Evolutionary conservation across 352 stramenopile genomes (phyloP).

Genomic region (Globisporangium nagaii): DNA sequence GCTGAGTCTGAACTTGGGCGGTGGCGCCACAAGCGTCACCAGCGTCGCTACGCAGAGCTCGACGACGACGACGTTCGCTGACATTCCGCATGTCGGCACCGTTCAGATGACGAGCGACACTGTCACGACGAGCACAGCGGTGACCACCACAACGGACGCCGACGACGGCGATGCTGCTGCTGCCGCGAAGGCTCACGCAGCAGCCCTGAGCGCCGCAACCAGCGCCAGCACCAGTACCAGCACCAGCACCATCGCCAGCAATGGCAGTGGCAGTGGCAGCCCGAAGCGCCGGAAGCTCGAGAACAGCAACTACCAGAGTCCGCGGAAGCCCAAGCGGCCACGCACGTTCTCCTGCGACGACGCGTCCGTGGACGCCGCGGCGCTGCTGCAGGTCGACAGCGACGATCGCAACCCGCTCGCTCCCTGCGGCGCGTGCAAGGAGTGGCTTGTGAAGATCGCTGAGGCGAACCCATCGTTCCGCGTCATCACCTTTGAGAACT

Average conservation of each 20-base stretch:
- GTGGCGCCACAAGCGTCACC: slow-evolving; percentile 7
- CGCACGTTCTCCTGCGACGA: slow-evolving; percentile 81
- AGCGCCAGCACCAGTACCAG: background rate
- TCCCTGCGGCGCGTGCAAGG: slow-evolving; percentile 97
- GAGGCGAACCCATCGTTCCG: slow-evolving; percentile 97
- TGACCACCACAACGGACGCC: background rate
- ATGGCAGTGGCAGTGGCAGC: background rate
- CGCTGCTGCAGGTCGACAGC: slow-evolving; percentile 15
- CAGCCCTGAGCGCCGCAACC: too few species aligned
- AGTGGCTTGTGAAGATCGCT: slow-evolving; percentile 99
- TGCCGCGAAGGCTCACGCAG: too few species aligned
- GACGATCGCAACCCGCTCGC: slow-evolving; percentile 94
- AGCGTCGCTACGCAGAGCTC: background rate
- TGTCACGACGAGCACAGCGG: background rate
- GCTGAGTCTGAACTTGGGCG: slow-evolving; percentile 75
- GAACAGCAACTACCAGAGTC: slow-evolving; percentile 12
- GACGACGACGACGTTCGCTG: background rate
- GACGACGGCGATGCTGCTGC: background rate
- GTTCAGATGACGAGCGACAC: slow-evolving; percentile 7
- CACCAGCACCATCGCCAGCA: background rate
- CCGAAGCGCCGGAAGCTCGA: slow-evolving; percentile 7
- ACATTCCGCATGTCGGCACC: slow-evolving; percentile 7
- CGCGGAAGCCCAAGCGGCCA: slow-evolving; percentile 73
- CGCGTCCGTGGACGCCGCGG: slow-evolving; percentile 38
- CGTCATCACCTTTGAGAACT: slow-evolving; percentile 96